Percentiles rank a stretch among this genome's conserved stretches.
phyloP scores from a whole-genome alignment of 257 asterid species.

The Fraxinus anomala region DNA sequence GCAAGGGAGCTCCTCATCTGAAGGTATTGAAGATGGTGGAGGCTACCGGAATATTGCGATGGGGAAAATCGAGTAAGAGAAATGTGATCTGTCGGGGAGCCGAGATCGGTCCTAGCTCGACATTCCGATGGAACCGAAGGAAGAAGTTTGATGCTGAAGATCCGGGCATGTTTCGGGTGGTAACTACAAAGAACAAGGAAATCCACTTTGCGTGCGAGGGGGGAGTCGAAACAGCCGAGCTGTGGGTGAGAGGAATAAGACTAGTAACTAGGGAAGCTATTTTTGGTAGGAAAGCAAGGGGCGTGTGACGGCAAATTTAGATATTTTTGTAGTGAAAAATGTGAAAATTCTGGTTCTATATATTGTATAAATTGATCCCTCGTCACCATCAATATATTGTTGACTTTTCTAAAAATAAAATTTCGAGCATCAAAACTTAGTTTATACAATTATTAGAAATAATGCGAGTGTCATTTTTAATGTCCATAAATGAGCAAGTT shows the following conservation, averaged over 20 bases:
- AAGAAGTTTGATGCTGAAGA: slow-evolving; percentile 58
- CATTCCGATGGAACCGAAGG: slow-evolving; percentile 57
- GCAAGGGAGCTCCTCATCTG: slow-evolving; percentile 59
- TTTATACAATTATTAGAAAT: no score
- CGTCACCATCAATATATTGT: background rate
- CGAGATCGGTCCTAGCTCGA: slow-evolving; percentile 56
- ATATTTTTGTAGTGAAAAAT: background rate
- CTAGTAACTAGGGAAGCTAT: slow-evolving; percentile 63
- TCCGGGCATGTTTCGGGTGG: slow-evolving; percentile 59
- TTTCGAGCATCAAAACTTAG: no score
- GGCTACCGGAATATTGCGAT: slow-evolving; percentile 44
- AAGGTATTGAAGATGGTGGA: slow-evolving; percentile 64
- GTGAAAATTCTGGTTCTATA: background rate
- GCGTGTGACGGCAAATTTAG: background rate
- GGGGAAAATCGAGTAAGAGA: slow-evolving; percentile 70
- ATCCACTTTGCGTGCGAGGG: slow-evolving; percentile 70
- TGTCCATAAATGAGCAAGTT: no score
- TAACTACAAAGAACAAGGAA: slow-evolving; percentile 59
- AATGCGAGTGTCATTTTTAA: no score
- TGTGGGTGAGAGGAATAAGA: slow-evolving; percentile 77
- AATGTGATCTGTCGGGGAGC: slow-evolving; percentile 65
- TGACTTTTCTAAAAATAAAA: background rate
- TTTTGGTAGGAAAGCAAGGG: slow-evolving; percentile 28
- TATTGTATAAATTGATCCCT: background rate
- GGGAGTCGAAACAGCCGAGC: slow-evolving; percentile 53